These are phyloP conservation scores for Blastobotrys terrestris DNA, from an alignment of 805 yeast genomes.

Conservation along the genomic window DNA sequence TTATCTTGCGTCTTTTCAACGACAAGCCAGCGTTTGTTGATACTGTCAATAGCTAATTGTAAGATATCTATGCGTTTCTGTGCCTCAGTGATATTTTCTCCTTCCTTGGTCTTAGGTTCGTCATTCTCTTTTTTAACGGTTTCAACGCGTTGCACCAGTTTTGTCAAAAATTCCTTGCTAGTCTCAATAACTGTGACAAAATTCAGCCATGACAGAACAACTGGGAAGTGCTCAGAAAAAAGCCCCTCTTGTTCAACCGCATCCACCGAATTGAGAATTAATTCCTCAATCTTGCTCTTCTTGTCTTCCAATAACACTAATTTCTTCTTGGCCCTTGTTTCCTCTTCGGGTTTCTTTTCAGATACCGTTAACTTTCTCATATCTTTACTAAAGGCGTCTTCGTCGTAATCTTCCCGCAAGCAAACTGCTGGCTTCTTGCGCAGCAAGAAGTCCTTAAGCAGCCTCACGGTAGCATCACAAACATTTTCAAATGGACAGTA, in stretches of 20 bases:
- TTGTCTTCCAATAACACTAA: background rate
- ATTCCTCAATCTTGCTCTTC: constrained; percentile 33
- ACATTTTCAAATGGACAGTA: constrained; percentile 61
- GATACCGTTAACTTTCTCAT: background rate
- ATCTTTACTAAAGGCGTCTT: background rate
- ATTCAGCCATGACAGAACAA: constrained; percentile 52
- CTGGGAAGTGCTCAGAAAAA: constrained; percentile 28
- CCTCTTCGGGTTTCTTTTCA: background rate
- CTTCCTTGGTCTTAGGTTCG: background rate
- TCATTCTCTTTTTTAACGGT: constrained; percentile 25
- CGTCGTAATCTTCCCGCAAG: background rate
- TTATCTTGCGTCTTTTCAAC: background rate
- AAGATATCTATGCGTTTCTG: constrained; percentile 10
- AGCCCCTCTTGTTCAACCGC: constrained; percentile 19
- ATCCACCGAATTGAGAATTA: constrained; percentile 29
- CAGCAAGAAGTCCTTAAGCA: constrained; percentile 56
- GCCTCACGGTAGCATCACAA: constrained; percentile 54
- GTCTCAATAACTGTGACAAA: constrained; percentile 39
- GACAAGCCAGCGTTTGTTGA: constrained; percentile 7
- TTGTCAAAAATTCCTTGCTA: constrained; percentile 26
- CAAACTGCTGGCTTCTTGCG: constrained; percentile 27
- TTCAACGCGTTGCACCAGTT: constrained; percentile 30
- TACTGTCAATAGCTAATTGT: constrained; percentile 13
- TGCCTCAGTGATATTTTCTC: constrained; percentile 2
- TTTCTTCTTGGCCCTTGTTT: background rate